phyloP scores from a whole-genome alignment of 1,284 basidiomycete genomes.

The Apiotrichum porosum region DNA sequence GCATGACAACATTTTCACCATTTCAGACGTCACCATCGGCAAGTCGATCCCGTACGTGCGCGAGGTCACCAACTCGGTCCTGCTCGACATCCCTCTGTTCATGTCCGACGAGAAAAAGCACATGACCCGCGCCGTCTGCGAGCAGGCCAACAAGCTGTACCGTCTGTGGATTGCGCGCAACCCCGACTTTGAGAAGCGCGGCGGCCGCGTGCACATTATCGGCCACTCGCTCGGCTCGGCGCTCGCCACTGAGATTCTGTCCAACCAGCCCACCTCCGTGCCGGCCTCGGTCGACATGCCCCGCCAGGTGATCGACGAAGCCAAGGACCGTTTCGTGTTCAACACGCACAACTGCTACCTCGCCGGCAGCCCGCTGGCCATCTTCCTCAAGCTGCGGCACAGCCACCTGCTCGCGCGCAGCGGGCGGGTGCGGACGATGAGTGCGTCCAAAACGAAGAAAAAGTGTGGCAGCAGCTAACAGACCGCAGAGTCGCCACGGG shows the following conservation, averaged over 20 bases:
- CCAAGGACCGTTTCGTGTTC: slow-evolving; percentile 50
- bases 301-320: slow-evolving; percentile 34
- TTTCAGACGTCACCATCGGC: slow-evolving; percentile 53
- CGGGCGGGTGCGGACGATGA: slow-evolving; percentile 52
- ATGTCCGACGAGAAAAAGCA: slow-evolving; percentile 53
- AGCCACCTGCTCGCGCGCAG: slow-evolving; percentile 55
- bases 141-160: slow-evolving; percentile 51
- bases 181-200: slow-evolving; percentile 50
- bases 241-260: slow-evolving; percentile 54
- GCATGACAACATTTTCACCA: slow-evolving; percentile 52
- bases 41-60: slow-evolving; percentile 52
- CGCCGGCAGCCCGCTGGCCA: slow-evolving; percentile 54
- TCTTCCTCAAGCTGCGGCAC: slow-evolving; percentile 55
- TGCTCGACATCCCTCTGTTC: slow-evolving; percentile 53
- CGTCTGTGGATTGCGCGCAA: slow-evolving; percentile 55
- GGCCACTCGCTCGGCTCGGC: slow-evolving; percentile 54
- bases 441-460: slow-evolving; percentile 17
- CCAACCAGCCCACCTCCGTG: slow-evolving; percentile 54
- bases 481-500: slow-evolving; percentile 5
- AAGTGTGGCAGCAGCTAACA: background rate
- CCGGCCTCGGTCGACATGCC: slow-evolving; percentile 47
- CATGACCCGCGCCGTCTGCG: slow-evolving; percentile 54
- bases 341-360: slow-evolving; percentile 53
- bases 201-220: slow-evolving; percentile 51
- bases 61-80: slow-evolving; percentile 52